Conservation (phyloP, 1,284 basidiomycete genomes). For the Ceratorhiza oryzae-sativae region DNA sequence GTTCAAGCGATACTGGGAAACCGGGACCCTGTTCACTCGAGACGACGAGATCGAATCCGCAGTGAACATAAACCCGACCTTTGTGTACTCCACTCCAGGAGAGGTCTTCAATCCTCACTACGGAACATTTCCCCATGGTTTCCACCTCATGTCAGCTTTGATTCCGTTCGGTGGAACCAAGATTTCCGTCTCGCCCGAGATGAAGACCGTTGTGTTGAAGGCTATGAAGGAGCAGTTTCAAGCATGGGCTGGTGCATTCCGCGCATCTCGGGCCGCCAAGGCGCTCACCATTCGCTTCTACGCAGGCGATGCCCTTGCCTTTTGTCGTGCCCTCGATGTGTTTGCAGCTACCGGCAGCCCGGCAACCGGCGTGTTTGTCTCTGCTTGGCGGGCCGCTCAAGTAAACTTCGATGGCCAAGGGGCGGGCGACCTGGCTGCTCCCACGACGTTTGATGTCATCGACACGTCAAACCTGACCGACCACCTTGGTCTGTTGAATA, state of each 20-base stretch:
- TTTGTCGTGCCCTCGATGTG: constrained; percentile 8
- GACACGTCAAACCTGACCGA: constrained; percentile 31
- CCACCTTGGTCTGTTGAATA: constrained; percentile 18
- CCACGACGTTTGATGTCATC: constrained; percentile 20
- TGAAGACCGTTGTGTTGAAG: not conserved
- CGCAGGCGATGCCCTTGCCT: constrained; percentile 14
- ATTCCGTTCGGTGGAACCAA: not conserved
- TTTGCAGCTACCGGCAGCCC: not conserved
- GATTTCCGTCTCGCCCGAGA: not conserved
- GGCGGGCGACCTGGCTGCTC: not conserved
- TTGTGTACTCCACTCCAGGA: constrained; percentile 11
- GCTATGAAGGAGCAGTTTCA: constrained; percentile 1
- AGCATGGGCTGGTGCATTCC: constrained; percentile 7
- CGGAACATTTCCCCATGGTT: constrained; percentile 18
- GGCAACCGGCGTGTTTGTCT: not conserved
- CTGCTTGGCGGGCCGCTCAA: constrained; percentile 6
- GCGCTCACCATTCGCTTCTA: constrained; percentile 11
- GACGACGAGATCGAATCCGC: not conserved
- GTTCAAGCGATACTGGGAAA: constrained; percentile 27
- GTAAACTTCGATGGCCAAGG: not conserved
- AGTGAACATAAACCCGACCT: constrained; percentile 6
- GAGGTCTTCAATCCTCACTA: constrained; percentile 14
- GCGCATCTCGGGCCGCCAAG: not conserved
- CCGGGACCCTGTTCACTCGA: not conserved
- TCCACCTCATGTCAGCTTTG: constrained; percentile 3